These are phyloP conservation scores for Fistulinella cinereoalba DNA, from an alignment of 1,284 basidiomycete genomes.

Conservation along the genomic window DNA sequence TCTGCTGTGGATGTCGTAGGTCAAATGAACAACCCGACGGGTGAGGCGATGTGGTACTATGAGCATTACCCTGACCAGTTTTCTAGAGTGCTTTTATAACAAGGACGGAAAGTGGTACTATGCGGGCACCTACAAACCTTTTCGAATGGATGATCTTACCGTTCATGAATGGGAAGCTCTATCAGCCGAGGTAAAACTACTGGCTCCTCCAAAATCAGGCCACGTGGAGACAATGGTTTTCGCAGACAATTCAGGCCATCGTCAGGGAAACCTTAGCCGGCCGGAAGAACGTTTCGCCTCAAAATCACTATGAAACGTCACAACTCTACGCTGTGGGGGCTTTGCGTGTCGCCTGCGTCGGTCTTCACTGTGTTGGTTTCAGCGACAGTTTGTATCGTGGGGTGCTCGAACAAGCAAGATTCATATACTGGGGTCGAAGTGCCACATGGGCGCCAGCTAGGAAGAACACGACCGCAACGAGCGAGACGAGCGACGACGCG, in stretches of 20 bases:
- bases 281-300: slow-evolving; percentile 71
- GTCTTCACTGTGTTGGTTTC: slow-evolving; percentile 72
- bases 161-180: slow-evolving; percentile 66
- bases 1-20: slow-evolving; percentile 54
- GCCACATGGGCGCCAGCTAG: slow-evolving; percentile 14
- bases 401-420: slow-evolving; percentile 56
- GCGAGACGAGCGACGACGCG: slow-evolving; percentile 17
- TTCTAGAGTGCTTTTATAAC: slow-evolving; percentile 72
- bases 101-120: slow-evolving; percentile 79
- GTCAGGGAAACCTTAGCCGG: slow-evolving; percentile 66
- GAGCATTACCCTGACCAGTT: slow-evolving; percentile 8
- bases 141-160: slow-evolving; percentile 61
- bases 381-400: slow-evolving; percentile 57
- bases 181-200: slow-evolving; percentile 50
- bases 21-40: slow-evolving; percentile 58
- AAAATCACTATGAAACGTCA: slow-evolving; percentile 67
- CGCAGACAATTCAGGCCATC: slow-evolving; percentile 58
- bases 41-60: slow-evolving; percentile 32
- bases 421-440: slow-evolving; percentile 41
- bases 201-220: slow-evolving; percentile 5
- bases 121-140: slow-evolving; percentile 68
- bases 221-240: slow-evolving; percentile 6
- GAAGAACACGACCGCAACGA: slow-evolving; percentile 6
- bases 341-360: slow-evolving; percentile 67
- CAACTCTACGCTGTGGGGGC: slow-evolving; percentile 72